Evolutionary conservation across 352 stramenopile species (phyloP).

Genomic region (Phytophthora pluvialis): DNA sequence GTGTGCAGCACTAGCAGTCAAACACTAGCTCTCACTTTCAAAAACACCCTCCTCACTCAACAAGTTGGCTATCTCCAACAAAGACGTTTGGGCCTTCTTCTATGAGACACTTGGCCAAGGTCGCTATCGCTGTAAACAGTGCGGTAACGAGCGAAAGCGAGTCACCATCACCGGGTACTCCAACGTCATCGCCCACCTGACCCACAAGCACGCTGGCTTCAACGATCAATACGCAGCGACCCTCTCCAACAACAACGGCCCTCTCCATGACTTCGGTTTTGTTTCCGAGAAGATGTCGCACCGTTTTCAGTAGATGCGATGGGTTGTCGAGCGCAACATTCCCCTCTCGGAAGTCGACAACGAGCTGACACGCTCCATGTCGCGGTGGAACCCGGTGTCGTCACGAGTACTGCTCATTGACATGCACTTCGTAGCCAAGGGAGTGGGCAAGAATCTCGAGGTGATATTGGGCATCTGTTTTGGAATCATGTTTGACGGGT

Average conservation of each 20-base stretch:
- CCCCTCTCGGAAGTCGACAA: slow-evolving; percentile 5
- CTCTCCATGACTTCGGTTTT: neutral
- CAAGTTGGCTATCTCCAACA: neutral
- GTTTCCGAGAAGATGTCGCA: slow-evolving; percentile 12
- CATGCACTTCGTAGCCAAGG: slow-evolving; percentile 6
- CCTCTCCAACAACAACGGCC: neutral
- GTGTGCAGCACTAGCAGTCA: neutral
- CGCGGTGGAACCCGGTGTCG: neutral
- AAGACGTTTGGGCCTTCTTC: slow-evolving; percentile 11
- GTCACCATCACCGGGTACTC: slow-evolving; percentile 6
- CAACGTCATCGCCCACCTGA: slow-evolving; percentile 2
- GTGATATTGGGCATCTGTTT: neutral
- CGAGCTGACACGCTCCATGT: slow-evolving; percentile 1
- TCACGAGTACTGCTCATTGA: neutral
- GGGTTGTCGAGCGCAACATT: slow-evolving; percentile 16
- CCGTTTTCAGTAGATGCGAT: slow-evolving; percentile 15
- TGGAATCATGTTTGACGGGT: slow-evolving; percentile 4
- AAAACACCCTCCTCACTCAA: neutral
- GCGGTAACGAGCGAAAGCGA: slow-evolving; percentile 2
- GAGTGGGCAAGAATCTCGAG: neutral
- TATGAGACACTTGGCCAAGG: slow-evolving; percentile 1
- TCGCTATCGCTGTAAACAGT: slow-evolving; percentile 9
- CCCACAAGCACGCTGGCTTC: neutral
- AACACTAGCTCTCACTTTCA: neutral
- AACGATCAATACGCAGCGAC: neutral